Conservation (phyloP, 108 stramenopile genomes). For the Nitzschia palea region DNA sequence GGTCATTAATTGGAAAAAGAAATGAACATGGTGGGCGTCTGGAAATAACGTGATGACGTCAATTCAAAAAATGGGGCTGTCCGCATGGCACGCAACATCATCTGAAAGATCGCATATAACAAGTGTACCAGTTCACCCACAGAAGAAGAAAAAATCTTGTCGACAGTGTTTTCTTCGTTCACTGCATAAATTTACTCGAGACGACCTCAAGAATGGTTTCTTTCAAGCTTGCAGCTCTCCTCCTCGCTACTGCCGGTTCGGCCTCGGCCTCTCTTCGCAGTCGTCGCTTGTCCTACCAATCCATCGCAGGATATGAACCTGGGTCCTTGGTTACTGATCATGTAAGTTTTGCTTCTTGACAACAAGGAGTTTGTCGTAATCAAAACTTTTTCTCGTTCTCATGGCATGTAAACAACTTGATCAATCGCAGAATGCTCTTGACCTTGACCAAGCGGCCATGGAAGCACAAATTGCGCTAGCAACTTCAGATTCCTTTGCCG, state of each 20-base stretch:
- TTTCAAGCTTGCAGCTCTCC: constrained; percentile 7
- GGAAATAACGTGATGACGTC: too few relatives aligned
- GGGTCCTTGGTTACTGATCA: constrained; percentile 61
- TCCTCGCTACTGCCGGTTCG: background rate
- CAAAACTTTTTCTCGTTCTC: background rate
- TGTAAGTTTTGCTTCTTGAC: constrained; percentile 23
- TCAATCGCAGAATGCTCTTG: constrained; percentile 48
- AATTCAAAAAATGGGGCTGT: too few relatives aligned
- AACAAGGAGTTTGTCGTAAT: background rate
- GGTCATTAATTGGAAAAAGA: too few relatives aligned
- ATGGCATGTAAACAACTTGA: background rate
- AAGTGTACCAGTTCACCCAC: background rate
- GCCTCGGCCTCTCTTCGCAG: background rate
- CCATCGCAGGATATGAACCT: constrained; percentile 68
- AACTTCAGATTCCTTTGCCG: constrained; percentile 27
- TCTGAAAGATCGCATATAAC: too few relatives aligned
- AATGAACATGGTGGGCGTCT: too few relatives aligned
- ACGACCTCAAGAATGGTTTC: constrained; percentile 4
- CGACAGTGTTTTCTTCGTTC: background rate
- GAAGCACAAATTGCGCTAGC: constrained; percentile 37
- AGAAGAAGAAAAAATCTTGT: background rate
- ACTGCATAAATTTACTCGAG: too few relatives aligned
- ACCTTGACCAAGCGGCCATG: constrained; percentile 71
- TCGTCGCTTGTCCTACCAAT: constrained; percentile 42
- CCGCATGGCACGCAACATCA: too few relatives aligned